Conservation (phyloP, 331 rosid genomes). For the Arachis monticola region DNA sequence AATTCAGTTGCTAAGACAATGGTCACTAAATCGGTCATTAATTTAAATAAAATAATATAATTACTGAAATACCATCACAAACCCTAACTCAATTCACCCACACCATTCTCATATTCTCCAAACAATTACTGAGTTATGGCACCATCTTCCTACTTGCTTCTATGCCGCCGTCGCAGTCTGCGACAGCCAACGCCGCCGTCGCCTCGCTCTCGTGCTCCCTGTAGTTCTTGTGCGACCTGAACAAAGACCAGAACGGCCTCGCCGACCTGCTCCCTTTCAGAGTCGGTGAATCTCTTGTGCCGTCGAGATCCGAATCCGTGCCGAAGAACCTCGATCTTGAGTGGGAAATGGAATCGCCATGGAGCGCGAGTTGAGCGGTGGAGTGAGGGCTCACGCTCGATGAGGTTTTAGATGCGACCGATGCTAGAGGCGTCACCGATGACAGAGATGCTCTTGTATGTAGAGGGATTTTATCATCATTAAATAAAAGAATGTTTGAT, state of each 20-base stretch:
- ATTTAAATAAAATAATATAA: too few species aligned
- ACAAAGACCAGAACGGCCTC: slow-evolving; percentile 81
- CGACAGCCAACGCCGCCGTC: slow-evolving; percentile 36
- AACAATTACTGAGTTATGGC: not conserved
- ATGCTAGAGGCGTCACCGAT: slow-evolving; percentile 40
- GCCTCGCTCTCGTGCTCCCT: slow-evolving; percentile 42
- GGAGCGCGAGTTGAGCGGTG: slow-evolving; percentile 71
- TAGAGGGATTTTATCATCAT: too few species aligned
- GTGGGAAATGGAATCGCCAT: slow-evolving; percentile 78
- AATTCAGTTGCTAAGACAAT: too few species aligned
- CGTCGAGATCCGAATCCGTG: slow-evolving; percentile 32
- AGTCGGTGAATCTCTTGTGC: slow-evolving; percentile 50
- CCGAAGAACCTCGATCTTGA: slow-evolving; percentile 69
- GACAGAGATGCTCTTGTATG: slow-evolving; percentile 19
- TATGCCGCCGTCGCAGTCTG: slow-evolving; percentile 30
- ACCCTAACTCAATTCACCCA: too few species aligned
- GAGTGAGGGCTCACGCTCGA: slow-evolving; percentile 74
- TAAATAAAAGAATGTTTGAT: too few species aligned
- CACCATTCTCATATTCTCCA: too few species aligned
- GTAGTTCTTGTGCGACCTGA: slow-evolving; percentile 49
- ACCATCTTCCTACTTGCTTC: slow-evolving; percentile 49
- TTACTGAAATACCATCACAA: too few species aligned
- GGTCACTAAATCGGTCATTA: too few species aligned
- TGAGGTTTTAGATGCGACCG: slow-evolving; percentile 56
- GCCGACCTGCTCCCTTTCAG: slow-evolving; percentile 45